Base-by-base conservation (phyloP, 768 basidiomycete species). In the Tricholoma flavovirens region DNA sequence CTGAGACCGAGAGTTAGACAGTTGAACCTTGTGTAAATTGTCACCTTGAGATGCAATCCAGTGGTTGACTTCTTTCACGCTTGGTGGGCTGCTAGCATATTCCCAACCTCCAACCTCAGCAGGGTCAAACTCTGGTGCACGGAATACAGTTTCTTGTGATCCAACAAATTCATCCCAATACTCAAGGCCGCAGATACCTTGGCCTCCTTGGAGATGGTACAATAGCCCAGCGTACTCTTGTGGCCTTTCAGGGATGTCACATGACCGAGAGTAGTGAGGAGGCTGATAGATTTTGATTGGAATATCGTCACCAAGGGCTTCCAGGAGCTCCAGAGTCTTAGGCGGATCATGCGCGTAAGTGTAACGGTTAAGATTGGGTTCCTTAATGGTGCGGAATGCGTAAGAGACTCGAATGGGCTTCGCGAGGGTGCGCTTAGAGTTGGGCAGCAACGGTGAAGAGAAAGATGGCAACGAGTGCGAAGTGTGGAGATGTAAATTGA, bases 211-310 rank as follows among this genome's bases (percentile, higher is more conserved):
- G 19, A 95, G 72, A 38, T 75, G 74, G 67, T 88, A 95, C n/a
- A 81, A 64, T 1, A 90, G 68, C 0, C 93, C 94, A 19, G 84
- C 93, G 67, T 87, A 94, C 71, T 92, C 88, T 62, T 83, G 78
- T 2, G 86, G 71, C n/a, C 73, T 70, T 30, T 77, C 77, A 1
- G 93, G 87, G 0, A 86, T 78, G 66, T 98, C 96, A 4, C 62
- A 61, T 21, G 77, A 75, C 51, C 82, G 80, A 5, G 90, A 92
- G 65, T 92, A 99, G 69, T 81, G 87, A 0, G 95, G 90, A n/a
- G 80, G 73, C 45, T 78, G 82, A 69, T 97, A 95, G 21, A 88
- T 67, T 60, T 82, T 84, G 46, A 66, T 71, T 4, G 83, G 79
- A 6, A 90, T 67, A 60, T 80, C 70, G 0, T 67, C 63, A 30